phyloP scores from a whole-genome alignment of 305 asterid genomes.

The Solanum chacoense region DNA sequence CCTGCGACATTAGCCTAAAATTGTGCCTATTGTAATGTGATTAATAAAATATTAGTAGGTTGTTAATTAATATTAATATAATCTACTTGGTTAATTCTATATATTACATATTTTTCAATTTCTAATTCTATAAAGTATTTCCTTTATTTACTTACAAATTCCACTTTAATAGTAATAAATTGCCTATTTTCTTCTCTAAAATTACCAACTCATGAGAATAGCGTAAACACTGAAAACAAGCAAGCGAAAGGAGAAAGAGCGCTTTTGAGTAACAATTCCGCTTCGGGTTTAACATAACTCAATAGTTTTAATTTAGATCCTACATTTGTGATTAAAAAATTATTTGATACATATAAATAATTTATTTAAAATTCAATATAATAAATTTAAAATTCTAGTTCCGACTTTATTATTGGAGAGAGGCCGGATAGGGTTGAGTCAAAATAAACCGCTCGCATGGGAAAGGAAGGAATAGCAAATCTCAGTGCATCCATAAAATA shows the following conservation, averaged over 20 bases:
- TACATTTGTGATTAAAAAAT: neutral
- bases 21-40: slow-evolving; percentile 13
- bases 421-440: neutral
- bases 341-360: neutral
- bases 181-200: neutral
- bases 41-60: neutral
- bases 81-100: neutral
- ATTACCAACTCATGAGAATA: neutral
- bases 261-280: neutral
- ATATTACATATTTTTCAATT: neutral
- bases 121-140: neutral
- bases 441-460: neutral
- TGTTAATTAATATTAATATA: no score
- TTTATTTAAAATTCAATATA: neutral
- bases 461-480: neutral
- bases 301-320: neutral
- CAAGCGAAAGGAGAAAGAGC: neutral
- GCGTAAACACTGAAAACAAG: neutral
- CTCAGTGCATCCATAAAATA: neutral
- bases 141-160: neutral
- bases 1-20: slow-evolving; percentile 23
- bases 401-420: neutral
- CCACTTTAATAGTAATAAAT: neutral
- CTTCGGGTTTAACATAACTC: neutral
- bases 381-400: neutral